phyloP scores from a whole-genome alignment of 176 grass and related monocot species.

The Zizania latifolia region DNA sequence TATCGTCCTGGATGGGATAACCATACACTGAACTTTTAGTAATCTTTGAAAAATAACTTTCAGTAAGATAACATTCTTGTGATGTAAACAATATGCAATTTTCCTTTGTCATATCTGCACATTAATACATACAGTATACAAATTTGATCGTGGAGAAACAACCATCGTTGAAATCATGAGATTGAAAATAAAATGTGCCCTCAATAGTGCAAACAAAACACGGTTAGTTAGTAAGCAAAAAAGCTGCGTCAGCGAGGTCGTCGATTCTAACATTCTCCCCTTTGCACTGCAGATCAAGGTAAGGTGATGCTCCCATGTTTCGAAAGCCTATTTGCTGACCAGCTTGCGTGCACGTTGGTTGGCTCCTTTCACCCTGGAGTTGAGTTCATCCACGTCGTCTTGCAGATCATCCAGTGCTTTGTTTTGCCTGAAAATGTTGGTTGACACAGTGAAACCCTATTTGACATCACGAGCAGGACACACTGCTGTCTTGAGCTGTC shows the following conservation, averaged over 20 bases:
- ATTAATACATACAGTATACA: slow-evolving; percentile 3
- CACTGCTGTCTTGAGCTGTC: no score
- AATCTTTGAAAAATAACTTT: no score
- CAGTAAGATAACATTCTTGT: not conserved
- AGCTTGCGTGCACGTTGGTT: slow-evolving; percentile 53
- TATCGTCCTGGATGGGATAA: not conserved
- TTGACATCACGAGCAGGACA: not conserved
- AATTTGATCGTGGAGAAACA: not conserved
- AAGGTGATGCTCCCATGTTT: not conserved
- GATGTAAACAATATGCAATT: not conserved
- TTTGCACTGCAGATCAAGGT: not conserved
- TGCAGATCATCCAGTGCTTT: slow-evolving; percentile 45
- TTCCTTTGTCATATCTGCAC: not conserved
- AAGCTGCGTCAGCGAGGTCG: not conserved
- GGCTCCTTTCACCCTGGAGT: slow-evolving; percentile 52
- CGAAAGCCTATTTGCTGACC: slow-evolving; percentile 30
- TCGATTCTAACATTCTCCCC: not conserved
- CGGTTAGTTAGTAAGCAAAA: not conserved
- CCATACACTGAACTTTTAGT: not conserved
- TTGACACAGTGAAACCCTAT: not conserved
- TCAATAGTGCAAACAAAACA: not conserved
- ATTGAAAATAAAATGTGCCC: not conserved
- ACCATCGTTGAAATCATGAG: not conserved
- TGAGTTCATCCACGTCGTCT: slow-evolving; percentile 65
- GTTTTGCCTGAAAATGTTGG: slow-evolving; percentile 52